Evolutionary conservation across 352 stramenopile species (phyloP), one percentile per base, ranked within the genome.

Genomic region (Phytophthora sp.): DNA sequence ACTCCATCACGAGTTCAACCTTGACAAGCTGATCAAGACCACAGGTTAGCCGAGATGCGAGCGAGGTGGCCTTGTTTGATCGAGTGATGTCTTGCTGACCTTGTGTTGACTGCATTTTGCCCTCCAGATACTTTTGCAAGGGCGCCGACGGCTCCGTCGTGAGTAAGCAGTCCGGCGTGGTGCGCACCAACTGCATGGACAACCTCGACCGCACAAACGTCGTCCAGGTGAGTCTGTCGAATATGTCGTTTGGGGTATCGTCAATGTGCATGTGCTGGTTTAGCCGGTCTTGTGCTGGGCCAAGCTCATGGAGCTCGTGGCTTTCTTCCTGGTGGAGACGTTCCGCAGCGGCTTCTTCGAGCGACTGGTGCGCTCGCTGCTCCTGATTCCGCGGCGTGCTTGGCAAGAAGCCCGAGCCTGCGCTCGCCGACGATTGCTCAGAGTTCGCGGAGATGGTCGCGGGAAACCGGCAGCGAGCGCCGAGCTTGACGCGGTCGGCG

Each of bases 131-230:
- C 48, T 89, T 90, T 51, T 84, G 71, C 64, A 84, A 84, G 53
- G 67, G 41, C 24, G 56, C 74, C 1, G 72, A 86, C 39, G 80
- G 82, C 10, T 28, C 62, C 7, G 64, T 91, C 34, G 54, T 79
- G 15, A 86, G 51, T 58, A 84, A 74, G 31, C 97, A 99, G 74
- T 90, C 80, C 8, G 94, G 92, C 4, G 89, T 99, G 15, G 82
- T 99, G 24, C 88, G 97, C 43, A 98, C 95, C 12, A 99, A 99
- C 78, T 99, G 97, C 78, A 99, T 99, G 92, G 97, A 99, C 82
- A 98, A 97, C 62, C 79, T 99, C 13, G 97, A 99, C 79, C 85
- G 97, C 28, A 99, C 81, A 13, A 91, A 89, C 51, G 80, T 90
- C 38, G 81, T 89, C 24, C 78, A 87, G 71, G 77, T 88, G 32